A percentile compares a stretch with the other conserved stretches of the same genome.
phyloP scores from a whole-genome alignment of 352 stramenopile species.

The Phytophthora citricola region DNA sequence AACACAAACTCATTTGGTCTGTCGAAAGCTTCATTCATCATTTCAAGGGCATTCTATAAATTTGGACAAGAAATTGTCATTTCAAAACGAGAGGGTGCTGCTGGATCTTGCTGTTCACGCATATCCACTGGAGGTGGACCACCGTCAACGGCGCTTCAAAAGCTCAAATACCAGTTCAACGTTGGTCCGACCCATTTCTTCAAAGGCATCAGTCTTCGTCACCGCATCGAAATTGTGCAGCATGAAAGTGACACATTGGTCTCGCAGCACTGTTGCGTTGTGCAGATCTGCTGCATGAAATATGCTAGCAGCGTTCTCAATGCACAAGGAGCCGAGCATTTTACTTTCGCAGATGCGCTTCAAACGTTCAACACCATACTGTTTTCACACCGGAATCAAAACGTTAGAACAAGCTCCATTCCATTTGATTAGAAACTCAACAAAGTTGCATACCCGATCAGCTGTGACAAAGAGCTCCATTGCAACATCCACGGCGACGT shows the following conservation, averaged over 20 bases:
- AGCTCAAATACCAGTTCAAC: slow-evolving; percentile 99
- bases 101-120: background rate
- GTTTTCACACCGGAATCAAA: slow-evolving; percentile 5
- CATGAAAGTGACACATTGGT: slow-evolving; percentile 97
- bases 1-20: slow-evolving; percentile 7
- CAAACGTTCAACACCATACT: slow-evolving; percentile 89
- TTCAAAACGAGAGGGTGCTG: slow-evolving; percentile 3
- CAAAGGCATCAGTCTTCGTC: slow-evolving; percentile 96
- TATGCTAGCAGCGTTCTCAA: slow-evolving; percentile 96
- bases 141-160: slow-evolving; percentile 79
- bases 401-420: slow-evolving; percentile 9
- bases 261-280: slow-evolving; percentile 92
- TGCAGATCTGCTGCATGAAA: slow-evolving; percentile 97
- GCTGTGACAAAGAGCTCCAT: slow-evolving; percentile 95
- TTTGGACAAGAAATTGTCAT: slow-evolving; percentile 20
- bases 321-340: slow-evolving; percentile 95
- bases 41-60: slow-evolving; percentile 21
- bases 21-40: background rate
- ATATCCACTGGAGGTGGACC: no score
- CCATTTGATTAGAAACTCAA: background rate
- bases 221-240: slow-evolving; percentile 97
- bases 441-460: slow-evolving; percentile 63
- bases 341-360: slow-evolving; percentile 96
- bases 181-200: slow-evolving; percentile 98
- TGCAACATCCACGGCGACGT: slow-evolving; percentile 91